Evolutionary conservation across 164 flowering plant species (phyloP).

Genomic region (Liquidambar formosana): DNA sequence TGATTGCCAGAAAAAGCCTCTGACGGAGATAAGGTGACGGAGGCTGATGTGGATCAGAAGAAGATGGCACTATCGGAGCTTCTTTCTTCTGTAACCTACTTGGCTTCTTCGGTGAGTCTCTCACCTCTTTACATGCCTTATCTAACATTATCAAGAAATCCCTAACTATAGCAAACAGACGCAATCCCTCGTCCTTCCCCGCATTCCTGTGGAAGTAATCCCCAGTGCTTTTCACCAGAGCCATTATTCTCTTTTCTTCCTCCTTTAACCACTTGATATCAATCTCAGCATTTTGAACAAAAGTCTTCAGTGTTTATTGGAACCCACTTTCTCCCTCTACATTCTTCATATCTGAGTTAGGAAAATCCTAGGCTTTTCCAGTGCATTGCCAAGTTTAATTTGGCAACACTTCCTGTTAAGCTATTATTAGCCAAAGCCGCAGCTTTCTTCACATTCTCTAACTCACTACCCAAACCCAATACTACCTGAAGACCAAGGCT

Average conservation of each 20-base stretch:
- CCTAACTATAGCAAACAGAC: constrained; percentile 73
- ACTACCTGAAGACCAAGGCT: constrained; percentile 83
- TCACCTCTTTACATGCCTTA: constrained; percentile 71
- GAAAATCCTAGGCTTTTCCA: constrained; percentile 49
- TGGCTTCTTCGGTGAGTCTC: constrained; percentile 34
- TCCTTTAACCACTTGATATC: constrained; percentile 52
- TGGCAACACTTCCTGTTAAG: constrained; percentile 53
- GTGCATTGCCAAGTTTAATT: constrained; percentile 45
- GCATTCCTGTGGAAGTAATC: constrained; percentile 91
- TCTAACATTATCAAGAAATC: constrained; percentile 80
- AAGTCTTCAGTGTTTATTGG: constrained; percentile 41
- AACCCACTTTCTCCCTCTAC: constrained; percentile 53
- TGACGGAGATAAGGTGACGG: constrained; percentile 23
- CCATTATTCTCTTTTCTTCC: constrained; percentile 84
- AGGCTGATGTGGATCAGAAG: constrained; percentile 26
- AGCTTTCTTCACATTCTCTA: constrained; percentile 78
- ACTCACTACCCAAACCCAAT: constrained; percentile 62
- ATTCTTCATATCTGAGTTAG: constrained; percentile 52
- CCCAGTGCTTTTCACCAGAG: constrained; percentile 71
- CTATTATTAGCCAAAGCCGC: constrained; percentile 70
- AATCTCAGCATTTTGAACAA: constrained; percentile 67
- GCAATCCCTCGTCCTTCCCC: constrained; percentile 81
- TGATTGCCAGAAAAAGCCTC: constrained; percentile 57
- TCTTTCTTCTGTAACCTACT: constrained; percentile 34
- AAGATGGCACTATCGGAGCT: constrained; percentile 24